Conservation (phyloP, 1,139 yeast genomes). For the Scheffersomyces cryptocercus region DNA sequence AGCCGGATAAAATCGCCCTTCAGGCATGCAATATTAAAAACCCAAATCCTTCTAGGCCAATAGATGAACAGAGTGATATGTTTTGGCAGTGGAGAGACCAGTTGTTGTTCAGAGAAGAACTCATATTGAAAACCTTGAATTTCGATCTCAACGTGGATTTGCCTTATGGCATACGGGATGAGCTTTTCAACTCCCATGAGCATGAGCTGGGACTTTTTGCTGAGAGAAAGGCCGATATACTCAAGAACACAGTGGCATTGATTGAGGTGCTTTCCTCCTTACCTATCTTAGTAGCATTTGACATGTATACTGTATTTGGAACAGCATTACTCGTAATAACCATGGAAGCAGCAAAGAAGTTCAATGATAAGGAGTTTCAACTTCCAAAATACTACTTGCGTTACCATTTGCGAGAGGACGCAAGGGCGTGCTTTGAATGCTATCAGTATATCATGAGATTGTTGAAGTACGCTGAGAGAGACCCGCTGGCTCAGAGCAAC, state of each 20-base stretch:
- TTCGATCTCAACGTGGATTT: slow-evolving; percentile 42
- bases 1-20: slow-evolving; percentile 46
- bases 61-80: slow-evolving; percentile 43
- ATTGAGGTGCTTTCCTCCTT: slow-evolving; percentile 44
- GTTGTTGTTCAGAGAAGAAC: slow-evolving; percentile 44
- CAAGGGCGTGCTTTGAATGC: slow-evolving; percentile 29
- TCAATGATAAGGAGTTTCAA: slow-evolving; percentile 12
- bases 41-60: slow-evolving; percentile 24
- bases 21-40: slow-evolving; percentile 38
- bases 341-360: slow-evolving; percentile 29
- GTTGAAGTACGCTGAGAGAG: slow-evolving; percentile 25
- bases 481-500: slow-evolving; percentile 33
- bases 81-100: slow-evolving; percentile 54
- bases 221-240: slow-evolving; percentile 29
- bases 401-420: slow-evolving; percentile 18
- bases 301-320: slow-evolving; percentile 35
- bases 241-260: slow-evolving; percentile 35
- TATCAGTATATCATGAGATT: slow-evolving; percentile 34
- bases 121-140: slow-evolving; percentile 39
- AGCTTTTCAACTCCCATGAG: slow-evolving; percentile 11
- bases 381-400: slow-evolving; percentile 27
- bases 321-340: slow-evolving; percentile 32
- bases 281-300: slow-evolving; percentile 40
- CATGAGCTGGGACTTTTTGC: slow-evolving; percentile 14
- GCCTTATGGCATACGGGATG: slow-evolving; percentile 39